Percentiles rank a stretch among this genome's conserved stretches.
phyloP scores from a whole-genome alignment of 2,329 filamentous ascomycete species.

The Stemphylium lycopersici region DNA sequence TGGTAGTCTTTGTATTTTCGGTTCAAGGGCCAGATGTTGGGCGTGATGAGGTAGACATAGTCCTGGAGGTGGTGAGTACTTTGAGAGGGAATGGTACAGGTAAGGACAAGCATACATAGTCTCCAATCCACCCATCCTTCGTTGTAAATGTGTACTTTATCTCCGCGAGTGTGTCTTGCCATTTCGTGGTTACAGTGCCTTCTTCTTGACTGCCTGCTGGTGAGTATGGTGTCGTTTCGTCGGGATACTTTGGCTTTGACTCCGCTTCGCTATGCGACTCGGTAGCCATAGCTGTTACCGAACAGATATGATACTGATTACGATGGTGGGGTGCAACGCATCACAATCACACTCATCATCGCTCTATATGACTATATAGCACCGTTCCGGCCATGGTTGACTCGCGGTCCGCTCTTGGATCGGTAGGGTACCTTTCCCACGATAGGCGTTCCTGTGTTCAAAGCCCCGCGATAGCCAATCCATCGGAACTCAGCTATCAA shows the following conservation, averaged over 20 bases:
- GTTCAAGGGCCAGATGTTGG: slow-evolving; percentile 32
- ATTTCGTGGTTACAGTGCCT: slow-evolving; percentile 8
- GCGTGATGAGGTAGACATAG: slow-evolving; percentile 40
- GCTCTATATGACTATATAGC: slow-evolving; percentile 1
- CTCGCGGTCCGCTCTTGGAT: slow-evolving; percentile 1
- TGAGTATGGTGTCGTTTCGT: slow-evolving; percentile 12
- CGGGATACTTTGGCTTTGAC: slow-evolving; percentile 5
- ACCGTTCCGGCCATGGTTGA: neutral
- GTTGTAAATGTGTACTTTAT: slow-evolving; percentile 45
- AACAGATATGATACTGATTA: neutral
- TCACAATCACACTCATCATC: neutral
- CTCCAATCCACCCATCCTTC: slow-evolving; percentile 49
- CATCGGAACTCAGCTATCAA: neutral
- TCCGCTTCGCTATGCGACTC: neutral
- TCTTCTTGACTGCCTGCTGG: slow-evolving; percentile 7
- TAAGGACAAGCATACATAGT: slow-evolving; percentile 40
- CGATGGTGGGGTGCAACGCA: neutral
- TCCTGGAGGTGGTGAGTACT: slow-evolving; percentile 32
- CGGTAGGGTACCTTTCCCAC: neutral
- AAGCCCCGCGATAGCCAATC: neutral
- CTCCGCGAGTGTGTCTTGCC: slow-evolving; percentile 16
- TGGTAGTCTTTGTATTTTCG: slow-evolving; percentile 34
- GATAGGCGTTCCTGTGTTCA: slow-evolving; percentile 6
- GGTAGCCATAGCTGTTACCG: neutral
- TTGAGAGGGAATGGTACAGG: neutral